Conservation (phyloP, 257 asterid genomes). For the Solanum medicagineum region DNA sequence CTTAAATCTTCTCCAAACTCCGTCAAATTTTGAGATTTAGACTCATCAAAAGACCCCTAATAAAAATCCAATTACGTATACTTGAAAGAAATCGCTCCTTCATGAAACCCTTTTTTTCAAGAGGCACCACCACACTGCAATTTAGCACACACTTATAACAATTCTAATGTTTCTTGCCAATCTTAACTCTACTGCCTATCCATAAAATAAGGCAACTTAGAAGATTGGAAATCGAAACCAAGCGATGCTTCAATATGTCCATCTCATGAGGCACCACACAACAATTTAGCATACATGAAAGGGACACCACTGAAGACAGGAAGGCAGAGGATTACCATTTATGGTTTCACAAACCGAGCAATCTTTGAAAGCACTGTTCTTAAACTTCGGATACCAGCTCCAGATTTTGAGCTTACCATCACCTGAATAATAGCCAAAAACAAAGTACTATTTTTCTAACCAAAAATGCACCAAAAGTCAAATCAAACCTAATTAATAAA, state of each 20-base stretch:
- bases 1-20: background rate
- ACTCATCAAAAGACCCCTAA: background rate
- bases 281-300: background rate
- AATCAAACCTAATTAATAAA: background rate
- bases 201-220: background rate
- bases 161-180: background rate
- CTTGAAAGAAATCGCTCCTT: background rate
- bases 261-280: background rate
- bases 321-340: constrained; percentile 15
- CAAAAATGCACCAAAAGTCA: background rate
- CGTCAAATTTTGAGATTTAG: no score
- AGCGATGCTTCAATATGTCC: background rate
- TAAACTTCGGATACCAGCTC: constrained; percentile 87
- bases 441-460: background rate
- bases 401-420: constrained; percentile 95
- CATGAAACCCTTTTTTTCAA: background rate
- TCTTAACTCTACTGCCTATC: background rate
- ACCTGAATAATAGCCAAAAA: constrained; percentile 32
- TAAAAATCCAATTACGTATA: background rate
- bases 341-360: constrained; percentile 52
- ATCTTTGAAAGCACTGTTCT: constrained; percentile 74
- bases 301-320: background rate
- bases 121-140: background rate
- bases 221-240: background rate
- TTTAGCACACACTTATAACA: background rate